Conservation (phyloP, 345 rosid species). For the Syzygium aqueum region DNA sequence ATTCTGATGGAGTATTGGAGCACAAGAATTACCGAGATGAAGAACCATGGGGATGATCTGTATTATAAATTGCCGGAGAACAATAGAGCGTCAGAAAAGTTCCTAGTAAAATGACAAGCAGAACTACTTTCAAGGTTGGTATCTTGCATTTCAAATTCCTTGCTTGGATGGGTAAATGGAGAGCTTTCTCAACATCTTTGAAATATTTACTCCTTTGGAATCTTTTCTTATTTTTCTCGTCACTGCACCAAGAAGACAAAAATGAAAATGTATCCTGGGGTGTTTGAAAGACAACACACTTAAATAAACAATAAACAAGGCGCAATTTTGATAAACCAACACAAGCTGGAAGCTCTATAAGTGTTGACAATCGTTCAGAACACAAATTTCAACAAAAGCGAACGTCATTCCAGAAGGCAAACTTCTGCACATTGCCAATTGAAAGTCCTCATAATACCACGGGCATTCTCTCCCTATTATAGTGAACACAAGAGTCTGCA, state of each 20-base stretch:
- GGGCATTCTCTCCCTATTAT: neutral
- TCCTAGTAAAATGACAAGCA: conserved; percentile 43
- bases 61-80: conserved; percentile 53
- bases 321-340: neutral
- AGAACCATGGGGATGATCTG: conserved; percentile 25
- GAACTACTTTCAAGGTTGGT: conserved; percentile 37
- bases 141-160: conserved; percentile 51
- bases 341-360: neutral
- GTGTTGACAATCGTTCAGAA: neutral
- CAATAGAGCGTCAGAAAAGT: conserved; percentile 48
- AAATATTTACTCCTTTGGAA: conserved; percentile 33
- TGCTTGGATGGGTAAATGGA: conserved; percentile 43
- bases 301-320: neutral
- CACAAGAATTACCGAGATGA: conserved; percentile 22
- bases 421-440: neutral
- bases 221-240: conserved; percentile 43
- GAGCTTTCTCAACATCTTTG: conserved; percentile 56
- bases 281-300: neutral
- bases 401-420: neutral
- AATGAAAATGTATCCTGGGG: neutral
- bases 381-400: neutral
- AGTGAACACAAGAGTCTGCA: neutral
- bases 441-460: neutral
- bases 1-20: neutral
- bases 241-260: conserved; percentile 26